phyloP scores from a whole-genome alignment of 176 grass and related monocot species.

The Echinochloa phyllopogon region DNA sequence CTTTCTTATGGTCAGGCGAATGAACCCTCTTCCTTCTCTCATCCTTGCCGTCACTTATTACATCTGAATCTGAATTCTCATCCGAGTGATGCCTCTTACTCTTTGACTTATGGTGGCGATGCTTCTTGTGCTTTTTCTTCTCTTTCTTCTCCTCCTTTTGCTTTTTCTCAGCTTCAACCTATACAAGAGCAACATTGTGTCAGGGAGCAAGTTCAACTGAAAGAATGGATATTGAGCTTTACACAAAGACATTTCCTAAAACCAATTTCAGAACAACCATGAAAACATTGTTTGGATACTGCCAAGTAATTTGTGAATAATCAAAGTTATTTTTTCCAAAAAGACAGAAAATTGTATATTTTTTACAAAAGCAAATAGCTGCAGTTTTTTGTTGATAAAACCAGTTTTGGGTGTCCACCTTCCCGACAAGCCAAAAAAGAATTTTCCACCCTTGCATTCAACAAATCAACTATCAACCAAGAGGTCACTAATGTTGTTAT shows the following conservation, averaged over 20 bases:
- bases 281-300: background rate
- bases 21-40: conserved; percentile 51
- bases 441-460: background rate
- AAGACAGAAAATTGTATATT: background rate
- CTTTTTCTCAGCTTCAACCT: conserved; percentile 85
- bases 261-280: background rate
- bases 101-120: conserved; percentile 61
- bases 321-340: background rate
- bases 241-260: background rate
- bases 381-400: background rate
- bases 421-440: background rate
- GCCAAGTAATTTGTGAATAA: background rate
- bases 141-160: conserved; percentile 74
- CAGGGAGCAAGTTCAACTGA: background rate
- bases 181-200: conserved; percentile 35
- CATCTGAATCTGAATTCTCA: conserved; percentile 62
- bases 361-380: background rate
- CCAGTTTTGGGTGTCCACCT: background rate
- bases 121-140: conserved; percentile 77
- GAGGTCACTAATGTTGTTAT: background rate
- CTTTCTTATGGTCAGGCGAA: conserved; percentile 38
- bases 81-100: conserved; percentile 51
- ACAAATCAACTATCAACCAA: background rate
- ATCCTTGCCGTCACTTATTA: conserved; percentile 49
- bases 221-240: background rate